These are phyloP conservation scores for Dioscorea zingiberensis DNA, from an alignment of 106 monocot species.

Conservation along the genomic window DNA sequence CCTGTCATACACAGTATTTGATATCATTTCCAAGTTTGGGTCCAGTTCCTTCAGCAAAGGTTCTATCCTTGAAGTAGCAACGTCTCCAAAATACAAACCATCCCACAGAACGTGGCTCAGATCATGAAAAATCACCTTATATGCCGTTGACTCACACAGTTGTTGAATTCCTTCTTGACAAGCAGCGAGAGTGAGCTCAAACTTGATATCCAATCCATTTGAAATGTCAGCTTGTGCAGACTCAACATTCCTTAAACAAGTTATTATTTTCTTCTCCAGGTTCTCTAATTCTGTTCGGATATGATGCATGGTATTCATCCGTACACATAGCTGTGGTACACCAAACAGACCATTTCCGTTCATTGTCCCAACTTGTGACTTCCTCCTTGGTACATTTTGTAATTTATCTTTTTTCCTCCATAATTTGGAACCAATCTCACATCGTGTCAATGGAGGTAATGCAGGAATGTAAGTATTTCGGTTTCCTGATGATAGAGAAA, in stretches of 20 bases:
- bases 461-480: conserved; percentile 68
- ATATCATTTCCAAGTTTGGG: conserved; percentile 68
- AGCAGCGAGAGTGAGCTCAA: conserved; percentile 61
- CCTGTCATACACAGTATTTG: conserved; percentile 50
- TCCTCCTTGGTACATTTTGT: conserved; percentile 41
- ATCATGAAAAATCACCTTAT: conserved; percentile 75
- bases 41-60: conserved; percentile 70
- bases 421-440: conserved; percentile 55
- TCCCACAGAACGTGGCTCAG: conserved; percentile 82
- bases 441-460: conserved; percentile 78
- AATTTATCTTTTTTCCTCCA: conserved; percentile 85
- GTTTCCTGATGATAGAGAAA: conserved; percentile 41
- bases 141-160: conserved; percentile 80
- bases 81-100: conserved; percentile 51
- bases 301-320: conserved; percentile 83
- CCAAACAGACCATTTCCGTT: conserved; percentile 43
- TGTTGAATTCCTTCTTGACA: conserved; percentile 87
- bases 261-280: conserved; percentile 72
- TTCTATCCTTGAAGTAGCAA: conserved; percentile 53
- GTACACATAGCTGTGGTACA: conserved; percentile 69
- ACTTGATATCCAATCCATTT: conserved; percentile 53
- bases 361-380: conserved; percentile 61
- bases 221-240: conserved; percentile 68
- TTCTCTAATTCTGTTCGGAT: conserved; percentile 64
- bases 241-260: conserved; percentile 77